A percentile compares a stretch with the other conserved stretches of the same genome.
Conservation (phyloP, 192 early-diverging fungal genomes). For the Rhizophagus clarus region DNA sequence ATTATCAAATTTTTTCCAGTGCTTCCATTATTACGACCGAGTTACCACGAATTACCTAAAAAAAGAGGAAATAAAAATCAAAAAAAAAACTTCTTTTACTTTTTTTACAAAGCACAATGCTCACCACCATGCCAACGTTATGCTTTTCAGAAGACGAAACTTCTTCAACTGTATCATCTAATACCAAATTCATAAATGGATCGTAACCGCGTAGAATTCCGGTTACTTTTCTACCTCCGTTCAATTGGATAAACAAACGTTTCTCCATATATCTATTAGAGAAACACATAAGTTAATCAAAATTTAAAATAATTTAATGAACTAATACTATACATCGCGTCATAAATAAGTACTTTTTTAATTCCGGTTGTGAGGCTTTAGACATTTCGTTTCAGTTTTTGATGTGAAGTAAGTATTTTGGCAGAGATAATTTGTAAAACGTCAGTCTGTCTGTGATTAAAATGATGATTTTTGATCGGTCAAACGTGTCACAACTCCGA, state of each 20-base stretch:
- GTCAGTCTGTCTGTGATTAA: neutral
- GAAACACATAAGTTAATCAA: neutral
- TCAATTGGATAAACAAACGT: conserved; percentile 86
- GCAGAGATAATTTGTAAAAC: too few relatives aligned
- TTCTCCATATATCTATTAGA: conserved; percentile 86
- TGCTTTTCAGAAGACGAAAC: conserved; percentile 64
- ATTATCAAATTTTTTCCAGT: conserved; percentile 23
- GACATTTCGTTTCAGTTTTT: conserved; percentile 17
- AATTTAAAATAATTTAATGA: neutral
- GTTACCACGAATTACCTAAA: conserved; percentile 31
- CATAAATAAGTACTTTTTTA: conserved; percentile 22
- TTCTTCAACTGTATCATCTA: conserved; percentile 91
- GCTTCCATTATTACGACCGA: conserved; percentile 34
- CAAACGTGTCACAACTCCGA: neutral
- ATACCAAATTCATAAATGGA: conserved; percentile 98
- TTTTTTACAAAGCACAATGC: neutral
- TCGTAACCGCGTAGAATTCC: conserved; percentile 98
- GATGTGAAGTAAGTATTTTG: neutral
- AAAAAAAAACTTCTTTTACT: neutral
- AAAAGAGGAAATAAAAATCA: neutral
- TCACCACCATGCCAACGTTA: conserved; percentile 88
- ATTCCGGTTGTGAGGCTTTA: conserved; percentile 30
- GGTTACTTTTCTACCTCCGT: conserved; percentile 87
- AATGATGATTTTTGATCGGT: neutral
- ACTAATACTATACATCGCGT: too few relatives aligned